Evolutionary conservation across 208 protist genomes (phyloP), one percentile per base, ranked within the genome.

Genomic region (Leishmania major): DNA sequence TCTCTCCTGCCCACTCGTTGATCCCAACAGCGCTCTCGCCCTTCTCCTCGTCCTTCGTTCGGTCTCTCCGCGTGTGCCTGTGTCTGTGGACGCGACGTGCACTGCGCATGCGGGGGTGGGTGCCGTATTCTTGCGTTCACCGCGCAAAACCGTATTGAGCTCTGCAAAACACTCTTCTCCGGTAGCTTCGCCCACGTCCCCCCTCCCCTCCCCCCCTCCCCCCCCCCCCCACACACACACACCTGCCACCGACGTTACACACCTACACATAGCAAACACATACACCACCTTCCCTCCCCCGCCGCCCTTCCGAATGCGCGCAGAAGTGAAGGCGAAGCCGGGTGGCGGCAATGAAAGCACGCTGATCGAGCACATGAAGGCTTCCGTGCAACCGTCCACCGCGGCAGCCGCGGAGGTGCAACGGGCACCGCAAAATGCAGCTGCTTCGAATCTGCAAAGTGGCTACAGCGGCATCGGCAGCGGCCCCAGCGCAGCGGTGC

Each of bases 301-400:
- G 43, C 43, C 80, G 17, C 71, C 55, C 43, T 78, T 79, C 49
- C 25, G 25, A 59, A 77, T 77, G 73, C 49, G n/a, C 19, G 17
- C n/a, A 77, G 73, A 31, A n/a, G 43, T 4, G 40, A 73, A 43
- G 22, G 74, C 57, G 37, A 43, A 31, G 53, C 74, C 19, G 53
- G 40, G 60, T 28, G 60, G 37, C 64, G 67, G 47, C 60, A 1
- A 75, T 51, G 86, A 89, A 60, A 84, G 86, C n/a, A 72, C 81
- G 15, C 57, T 91, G 25, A 89, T 91, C 43, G 81, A 90, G 5
- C 84, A 86, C 73, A 91, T 94, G 91, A 91, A 92, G 81, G 49
- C 83, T 28, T 87, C 84, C 13, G 72, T 85, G 60, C 81, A 83
- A 22, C 66, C 79, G 62, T 57, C 62, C 28, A n/a, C 3, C 25